Evolutionary conservation across 1,284 basidiomycete species (phyloP).

Genomic region (Termitomyces sp.): DNA sequence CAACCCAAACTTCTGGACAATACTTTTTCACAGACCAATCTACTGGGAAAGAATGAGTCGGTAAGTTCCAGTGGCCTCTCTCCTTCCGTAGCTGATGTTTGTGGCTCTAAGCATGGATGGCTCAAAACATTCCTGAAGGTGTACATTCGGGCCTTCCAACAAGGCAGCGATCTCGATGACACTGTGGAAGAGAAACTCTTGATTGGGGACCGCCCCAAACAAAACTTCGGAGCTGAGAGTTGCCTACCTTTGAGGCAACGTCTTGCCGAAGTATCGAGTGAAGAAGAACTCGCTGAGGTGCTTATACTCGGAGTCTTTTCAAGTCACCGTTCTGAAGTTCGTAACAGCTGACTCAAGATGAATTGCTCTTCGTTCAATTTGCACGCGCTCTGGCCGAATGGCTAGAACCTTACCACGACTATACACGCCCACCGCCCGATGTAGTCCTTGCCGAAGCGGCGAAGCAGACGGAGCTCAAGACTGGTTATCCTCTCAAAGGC

Average conservation of each 20-base stretch:
- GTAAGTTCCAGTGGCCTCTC: slow-evolving; percentile 33
- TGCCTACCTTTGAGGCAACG: slow-evolving; percentile 54
- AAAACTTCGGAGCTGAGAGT: slow-evolving; percentile 45
- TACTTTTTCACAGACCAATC: slow-evolving; percentile 61
- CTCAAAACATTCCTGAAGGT: slow-evolving; percentile 63
- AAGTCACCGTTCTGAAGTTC: background rate
- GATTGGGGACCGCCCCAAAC: slow-evolving; percentile 73
- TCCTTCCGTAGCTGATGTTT: slow-evolving; percentile 1
- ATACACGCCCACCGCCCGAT: slow-evolving; percentile 61
- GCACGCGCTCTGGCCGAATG: slow-evolving; percentile 59
- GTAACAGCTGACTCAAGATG: slow-evolving; percentile 59
- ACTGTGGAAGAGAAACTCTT: slow-evolving; percentile 72
- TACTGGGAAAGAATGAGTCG: slow-evolving; percentile 58
- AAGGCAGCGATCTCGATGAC: slow-evolving; percentile 73
- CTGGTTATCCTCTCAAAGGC: slow-evolving; percentile 60
- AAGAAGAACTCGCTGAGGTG: slow-evolving; percentile 55
- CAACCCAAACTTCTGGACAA: slow-evolving; percentile 52
- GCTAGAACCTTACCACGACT: slow-evolving; percentile 70
- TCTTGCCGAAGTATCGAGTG: slow-evolving; percentile 40
- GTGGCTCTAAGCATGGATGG: slow-evolving; percentile 56
- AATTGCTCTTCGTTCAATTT: slow-evolving; percentile 53
- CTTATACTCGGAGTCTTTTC: background rate
- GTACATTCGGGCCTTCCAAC: slow-evolving; percentile 70
- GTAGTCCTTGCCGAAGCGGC: slow-evolving; percentile 69
- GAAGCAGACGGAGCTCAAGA: slow-evolving; percentile 64